A percentile compares a stretch with the other conserved stretches of the same genome.
Conservation (phyloP, 306 rosid genomes). For the Cicer bijugum region DNA sequence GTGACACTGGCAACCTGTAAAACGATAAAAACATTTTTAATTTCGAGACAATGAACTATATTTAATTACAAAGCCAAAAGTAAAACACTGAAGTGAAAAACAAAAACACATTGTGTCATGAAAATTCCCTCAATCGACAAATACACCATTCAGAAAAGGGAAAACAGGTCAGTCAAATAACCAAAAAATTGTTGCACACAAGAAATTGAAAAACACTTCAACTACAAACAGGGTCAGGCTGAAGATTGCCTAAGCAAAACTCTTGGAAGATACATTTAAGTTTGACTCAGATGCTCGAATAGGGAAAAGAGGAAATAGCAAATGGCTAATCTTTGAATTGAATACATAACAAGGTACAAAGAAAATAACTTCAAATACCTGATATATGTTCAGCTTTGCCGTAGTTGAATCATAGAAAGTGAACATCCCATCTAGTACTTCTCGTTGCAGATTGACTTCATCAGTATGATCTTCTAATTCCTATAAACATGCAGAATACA, state of each 20-base stretch:
- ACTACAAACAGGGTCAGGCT: constrained; percentile 13
- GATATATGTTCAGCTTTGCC: constrained; percentile 73
- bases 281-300: constrained; percentile 21
- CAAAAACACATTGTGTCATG: neutral
- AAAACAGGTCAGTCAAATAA: constrained; percentile 29
- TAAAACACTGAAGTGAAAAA: constrained; percentile 11
- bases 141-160: neutral
- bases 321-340: neutral
- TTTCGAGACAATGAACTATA: constrained; percentile 6
- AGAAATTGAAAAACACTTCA: constrained; percentile 22
- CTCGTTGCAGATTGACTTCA: constrained; percentile 81
- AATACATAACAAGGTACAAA: constrained; percentile 2
- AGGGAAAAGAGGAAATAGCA: neutral
- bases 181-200: neutral
- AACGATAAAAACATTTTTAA: constrained; percentile 27
- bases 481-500: constrained; percentile 51
- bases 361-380: constrained; percentile 60
- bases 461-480: constrained; percentile 88
- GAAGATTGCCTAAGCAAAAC: neutral
- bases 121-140: constrained; percentile 7
- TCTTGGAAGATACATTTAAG: constrained; percentile 20
- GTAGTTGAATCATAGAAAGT: constrained; percentile 81
- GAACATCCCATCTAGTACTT: constrained; percentile 82
- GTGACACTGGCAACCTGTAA: constrained; percentile 97
- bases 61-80: constrained; percentile 1